Percentiles rank a stretch among this genome's conserved stretches.
These are phyloP conservation scores for Naganishia cerealis DNA, from an alignment of 1,284 basidiomycete species.

Conservation along the genomic window DNA sequence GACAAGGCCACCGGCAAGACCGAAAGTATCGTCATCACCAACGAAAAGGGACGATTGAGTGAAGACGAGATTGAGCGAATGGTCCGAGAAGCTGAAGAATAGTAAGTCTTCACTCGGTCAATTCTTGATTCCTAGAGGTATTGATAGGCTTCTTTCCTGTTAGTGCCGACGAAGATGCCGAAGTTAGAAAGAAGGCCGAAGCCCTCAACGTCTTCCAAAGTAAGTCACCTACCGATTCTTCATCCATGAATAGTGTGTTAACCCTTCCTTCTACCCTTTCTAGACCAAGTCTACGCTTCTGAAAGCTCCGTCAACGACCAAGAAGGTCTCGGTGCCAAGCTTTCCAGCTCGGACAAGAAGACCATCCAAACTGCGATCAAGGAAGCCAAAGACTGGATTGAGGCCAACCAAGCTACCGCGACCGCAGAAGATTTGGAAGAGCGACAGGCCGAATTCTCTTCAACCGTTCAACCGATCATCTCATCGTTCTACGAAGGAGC, in stretches of 20 bases:
- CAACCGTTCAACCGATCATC: conserved; percentile 69
- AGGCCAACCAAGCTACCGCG: conserved; percentile 73
- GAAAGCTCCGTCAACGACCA: conserved; percentile 82
- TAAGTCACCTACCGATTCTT: conserved; percentile 35
- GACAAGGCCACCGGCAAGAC: conserved; percentile 93
- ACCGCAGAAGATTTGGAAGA: conserved; percentile 86
- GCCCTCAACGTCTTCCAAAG: conserved; percentile 69
- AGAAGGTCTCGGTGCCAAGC: conserved; percentile 86
- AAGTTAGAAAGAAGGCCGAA: conserved; percentile 83
- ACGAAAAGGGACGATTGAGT: conserved; percentile 72
- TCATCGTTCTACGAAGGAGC: conserved; percentile 71
- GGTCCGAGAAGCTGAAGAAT: conserved; percentile 89
- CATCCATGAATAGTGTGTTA: background rate
- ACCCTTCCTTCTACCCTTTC: conserved; percentile 8
- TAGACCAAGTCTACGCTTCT: conserved; percentile 65
- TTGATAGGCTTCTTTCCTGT: conserved; percentile 40
- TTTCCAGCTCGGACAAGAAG: conserved; percentile 85
- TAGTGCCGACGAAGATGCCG: conserved; percentile 74
- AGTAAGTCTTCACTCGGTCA: conserved; percentile 31
- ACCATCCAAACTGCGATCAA: conserved; percentile 77
- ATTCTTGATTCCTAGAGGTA: too few relatives aligned
- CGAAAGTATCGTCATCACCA: conserved; percentile 83
- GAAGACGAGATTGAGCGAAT: conserved; percentile 88
- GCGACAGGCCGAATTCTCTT: conserved; percentile 76
- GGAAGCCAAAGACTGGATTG: conserved; percentile 88